Base-by-base conservation (phyloP, 192 early-diverging fungal species). In the Gaertneriomyces sp. region DNA sequence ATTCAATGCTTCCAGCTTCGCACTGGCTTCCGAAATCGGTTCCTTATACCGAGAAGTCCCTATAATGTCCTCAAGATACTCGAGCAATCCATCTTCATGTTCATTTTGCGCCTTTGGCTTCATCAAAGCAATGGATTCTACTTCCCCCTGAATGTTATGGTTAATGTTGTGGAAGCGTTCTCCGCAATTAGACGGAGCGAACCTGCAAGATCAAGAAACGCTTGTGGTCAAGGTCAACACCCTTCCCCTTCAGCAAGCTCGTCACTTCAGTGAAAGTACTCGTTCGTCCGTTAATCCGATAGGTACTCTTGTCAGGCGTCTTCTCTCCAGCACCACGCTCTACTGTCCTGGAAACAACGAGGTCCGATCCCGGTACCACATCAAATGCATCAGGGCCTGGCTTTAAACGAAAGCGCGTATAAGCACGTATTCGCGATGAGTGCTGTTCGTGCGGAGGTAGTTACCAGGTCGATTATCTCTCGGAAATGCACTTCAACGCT, bases 31-130 rank as follows among this genome's bases (percentile, higher is more conserved):
- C 62, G 92, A 90, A 66, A 99, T 97, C 40, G 83, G 81, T 16
- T 79, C 79, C 76, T 97, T 96, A 71, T 94, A 97, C 53, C 75
- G 74, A 0, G 89, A 85, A 0, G 95, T 98, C 12, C 97, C 97
- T 41, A 99, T 97, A 51, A 99, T 98, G 72, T 99, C 97, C 73
- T 99, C 97, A 39, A 99, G 78, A 72, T 96, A 99, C 72, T 99
- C 97, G 6, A 99, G 82, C 45, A 99, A 74, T 1, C 95, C 96
- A 60, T 98, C 96, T 57, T 99, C 96, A 70, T 90, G 79, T 33
- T 93, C 95, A 42, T 73, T 92, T 62, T 86, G 86, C 12, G 89
- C 95, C 72, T 96, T 97, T 4, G 95, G 86, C 69, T 97, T 98
- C 97, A 98, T 99, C 58, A 91, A 87, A 10, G 95, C 80, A 59